These are phyloP conservation scores for Coelastrella sp. DNA, from an alignment of 139 green algal genomes.

Conservation along the genomic window DNA sequence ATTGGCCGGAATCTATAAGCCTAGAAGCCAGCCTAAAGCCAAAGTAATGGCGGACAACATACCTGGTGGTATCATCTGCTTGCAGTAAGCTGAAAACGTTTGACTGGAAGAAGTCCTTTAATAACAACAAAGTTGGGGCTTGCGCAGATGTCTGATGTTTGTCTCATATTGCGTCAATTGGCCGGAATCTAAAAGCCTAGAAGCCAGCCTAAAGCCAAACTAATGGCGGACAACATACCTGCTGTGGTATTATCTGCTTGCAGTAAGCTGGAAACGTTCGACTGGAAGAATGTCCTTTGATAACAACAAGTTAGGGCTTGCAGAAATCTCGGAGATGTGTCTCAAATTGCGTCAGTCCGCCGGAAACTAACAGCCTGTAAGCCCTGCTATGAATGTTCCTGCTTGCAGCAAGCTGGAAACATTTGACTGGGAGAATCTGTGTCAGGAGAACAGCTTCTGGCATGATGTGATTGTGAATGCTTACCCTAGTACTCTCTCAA, in stretches of 20 bases:
- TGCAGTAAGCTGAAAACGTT: too few relatives aligned
- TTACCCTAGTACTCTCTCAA: too few relatives aligned
- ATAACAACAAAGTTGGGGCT: slow-evolving; percentile 88
- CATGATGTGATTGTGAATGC: slow-evolving; percentile 66
- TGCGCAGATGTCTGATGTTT: too few relatives aligned
- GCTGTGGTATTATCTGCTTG: neutral
- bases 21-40: neutral
- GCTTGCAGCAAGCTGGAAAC: slow-evolving; percentile 27
- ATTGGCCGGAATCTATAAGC: neutral
- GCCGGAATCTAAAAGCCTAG: too few relatives aligned
- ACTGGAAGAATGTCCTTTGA: neutral
- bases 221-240: neutral
- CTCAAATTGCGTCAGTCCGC: neutral
- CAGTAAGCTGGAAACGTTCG: slow-evolving; percentile 20
- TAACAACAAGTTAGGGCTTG: too few relatives aligned
- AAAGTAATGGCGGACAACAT: neutral
- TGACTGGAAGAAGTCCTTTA: too few relatives aligned
- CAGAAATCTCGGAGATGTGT: too few relatives aligned
- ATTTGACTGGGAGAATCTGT: slow-evolving; percentile 61
- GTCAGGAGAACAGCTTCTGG: slow-evolving; percentile 84
- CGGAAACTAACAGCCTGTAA: too few relatives aligned
- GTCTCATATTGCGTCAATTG: neutral
- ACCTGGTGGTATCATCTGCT: neutral
- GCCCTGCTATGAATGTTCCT: neutral
- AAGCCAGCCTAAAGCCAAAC: neutral